These are phyloP conservation scores for Amaranthus tricolor DNA, from an alignment of 179 eudicot genomes.

Conservation along the genomic window DNA sequence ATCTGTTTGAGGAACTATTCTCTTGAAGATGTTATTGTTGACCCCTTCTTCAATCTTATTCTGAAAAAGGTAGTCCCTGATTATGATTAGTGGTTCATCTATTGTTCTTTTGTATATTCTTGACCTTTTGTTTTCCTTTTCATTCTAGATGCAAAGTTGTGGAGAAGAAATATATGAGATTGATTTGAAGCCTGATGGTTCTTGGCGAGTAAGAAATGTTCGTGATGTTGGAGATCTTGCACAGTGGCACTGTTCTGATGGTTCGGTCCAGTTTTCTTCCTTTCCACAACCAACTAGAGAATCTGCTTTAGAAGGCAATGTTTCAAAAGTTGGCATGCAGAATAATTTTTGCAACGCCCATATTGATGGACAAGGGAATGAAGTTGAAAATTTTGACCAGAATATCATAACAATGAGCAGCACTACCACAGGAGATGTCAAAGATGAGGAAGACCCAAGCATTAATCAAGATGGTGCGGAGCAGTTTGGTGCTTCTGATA, in stretches of 20 bases:
- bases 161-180: slow-evolving; percentile 75
- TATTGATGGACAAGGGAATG: slow-evolving; percentile 24
- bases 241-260: slow-evolving; percentile 77
- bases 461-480: slow-evolving; percentile 34
- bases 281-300: slow-evolving; percentile 20
- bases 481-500: slow-evolving; percentile 20
- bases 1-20: slow-evolving; percentile 69
- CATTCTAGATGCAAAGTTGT: slow-evolving; percentile 46
- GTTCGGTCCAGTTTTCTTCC: slow-evolving; percentile 30
- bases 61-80: slow-evolving; percentile 44
- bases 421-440: slow-evolving; percentile 42
- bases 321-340: slow-evolving; percentile 19
- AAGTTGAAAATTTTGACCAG: slow-evolving; percentile 24
- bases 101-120: background rate
- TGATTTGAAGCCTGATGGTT: slow-evolving; percentile 84
- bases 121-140: slow-evolving; percentile 5
- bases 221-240: slow-evolving; percentile 64
- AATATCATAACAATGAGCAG: slow-evolving; percentile 57
- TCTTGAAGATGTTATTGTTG: slow-evolving; percentile 53
- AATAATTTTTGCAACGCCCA: slow-evolving; percentile 17
- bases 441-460: slow-evolving; percentile 33
- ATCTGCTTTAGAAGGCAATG: slow-evolving; percentile 23
- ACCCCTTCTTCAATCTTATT: slow-evolving; percentile 67
- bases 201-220: slow-evolving; percentile 72
- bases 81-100: slow-evolving; percentile 6